Evolutionary conservation across 2,329 filamentous ascomycete species (phyloP).

Genomic region (Diaporthe nobilis): DNA sequence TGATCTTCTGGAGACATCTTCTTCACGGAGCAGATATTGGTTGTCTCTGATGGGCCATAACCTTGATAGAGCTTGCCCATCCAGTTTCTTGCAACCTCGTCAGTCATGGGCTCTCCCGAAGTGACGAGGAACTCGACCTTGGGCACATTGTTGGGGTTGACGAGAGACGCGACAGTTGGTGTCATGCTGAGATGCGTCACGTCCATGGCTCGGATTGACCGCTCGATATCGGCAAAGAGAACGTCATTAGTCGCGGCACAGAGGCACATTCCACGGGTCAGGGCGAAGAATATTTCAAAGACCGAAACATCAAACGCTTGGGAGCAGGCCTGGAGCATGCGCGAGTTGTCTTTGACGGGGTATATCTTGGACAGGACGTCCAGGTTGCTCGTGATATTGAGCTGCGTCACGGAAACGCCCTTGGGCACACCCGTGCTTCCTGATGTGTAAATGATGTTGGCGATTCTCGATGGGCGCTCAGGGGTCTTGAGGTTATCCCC

Average conservation of each 20-base stretch:
- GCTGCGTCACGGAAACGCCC: slow-evolving; percentile 82
- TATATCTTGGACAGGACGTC: slow-evolving; percentile 76
- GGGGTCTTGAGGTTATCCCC: slow-evolving; percentile 54
- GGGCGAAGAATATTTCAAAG: slow-evolving; percentile 91
- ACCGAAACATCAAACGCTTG: slow-evolving; percentile 91
- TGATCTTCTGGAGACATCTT: slow-evolving; percentile 70
- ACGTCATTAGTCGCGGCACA: slow-evolving; percentile 82
- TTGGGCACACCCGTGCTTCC: slow-evolving; percentile 87
- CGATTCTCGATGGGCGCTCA: slow-evolving; percentile 65
- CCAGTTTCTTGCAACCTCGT: slow-evolving; percentile 80
- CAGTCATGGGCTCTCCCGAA: slow-evolving; percentile 84
- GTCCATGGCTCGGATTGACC: slow-evolving; percentile 71
- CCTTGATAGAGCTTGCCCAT: slow-evolving; percentile 79
- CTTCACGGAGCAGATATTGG: slow-evolving; percentile 87
- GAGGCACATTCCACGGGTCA: slow-evolving; percentile 82
- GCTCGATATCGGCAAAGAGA: slow-evolving; percentile 80
- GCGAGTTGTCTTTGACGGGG: slow-evolving; percentile 65
- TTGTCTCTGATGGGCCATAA: slow-evolving; percentile 89
- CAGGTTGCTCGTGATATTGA: slow-evolving; percentile 84
- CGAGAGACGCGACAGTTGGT: slow-evolving; percentile 84
- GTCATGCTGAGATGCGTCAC: slow-evolving; percentile 89
- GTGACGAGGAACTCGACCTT: slow-evolving; percentile 82
- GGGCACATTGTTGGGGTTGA: slow-evolving; percentile 78
- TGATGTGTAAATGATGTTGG: slow-evolving; percentile 87
- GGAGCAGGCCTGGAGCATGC: slow-evolving; percentile 86